These are phyloP conservation scores for Epichloe gansuensis DNA, from an alignment of 2,329 filamentous ascomycete genomes.

Conservation along the genomic window DNA sequence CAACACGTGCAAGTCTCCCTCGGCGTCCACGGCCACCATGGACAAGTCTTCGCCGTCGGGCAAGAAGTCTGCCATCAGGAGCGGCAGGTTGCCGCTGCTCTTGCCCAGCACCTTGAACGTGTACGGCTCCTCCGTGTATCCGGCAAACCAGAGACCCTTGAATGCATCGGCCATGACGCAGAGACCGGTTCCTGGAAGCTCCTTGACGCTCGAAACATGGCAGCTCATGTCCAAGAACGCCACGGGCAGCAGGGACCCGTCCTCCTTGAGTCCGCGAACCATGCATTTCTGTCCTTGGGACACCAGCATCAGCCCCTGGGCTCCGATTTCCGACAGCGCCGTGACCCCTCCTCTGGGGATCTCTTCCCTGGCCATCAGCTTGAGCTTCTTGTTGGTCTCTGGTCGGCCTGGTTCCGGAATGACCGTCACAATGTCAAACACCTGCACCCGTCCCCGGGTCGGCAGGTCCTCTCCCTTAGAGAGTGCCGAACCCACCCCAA, in stretches of 20 bases:
- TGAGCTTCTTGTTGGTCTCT: conserved; percentile 76
- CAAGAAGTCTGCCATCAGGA: conserved; percentile 75
- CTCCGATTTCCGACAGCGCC: conserved; percentile 70
- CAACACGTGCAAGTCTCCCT: conserved; percentile 76
- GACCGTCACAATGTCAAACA: conserved; percentile 85
- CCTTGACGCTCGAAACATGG: conserved; percentile 77
- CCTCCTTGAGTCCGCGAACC: conserved; percentile 90
- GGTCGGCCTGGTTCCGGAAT: conserved; percentile 78
- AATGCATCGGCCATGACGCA: conserved; percentile 81
- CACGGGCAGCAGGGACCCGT: conserved; percentile 81
- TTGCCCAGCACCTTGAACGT: conserved; percentile 90
- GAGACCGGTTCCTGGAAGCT: conserved; percentile 71
- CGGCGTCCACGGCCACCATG: conserved; percentile 71
- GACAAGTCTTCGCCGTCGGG: conserved; percentile 74
- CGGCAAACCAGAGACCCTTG: conserved; percentile 92
- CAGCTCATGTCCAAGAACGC: conserved; percentile 98
- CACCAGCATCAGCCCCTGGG: conserved; percentile 76
- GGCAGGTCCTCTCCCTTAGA: conserved; percentile 85
- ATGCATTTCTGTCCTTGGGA: conserved; percentile 96
- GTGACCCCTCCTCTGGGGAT: conserved; percentile 88
- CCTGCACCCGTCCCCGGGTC: conserved; percentile 71
- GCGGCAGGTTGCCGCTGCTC: conserved; percentile 63
- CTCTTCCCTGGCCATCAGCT: conserved; percentile 78
- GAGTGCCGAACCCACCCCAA: conserved; percentile 76
- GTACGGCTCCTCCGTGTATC: conserved; percentile 94